phyloP scores from a whole-genome alignment of 192 early-diverging fungal genomes.

The Backusella liffmaniae region DNA sequence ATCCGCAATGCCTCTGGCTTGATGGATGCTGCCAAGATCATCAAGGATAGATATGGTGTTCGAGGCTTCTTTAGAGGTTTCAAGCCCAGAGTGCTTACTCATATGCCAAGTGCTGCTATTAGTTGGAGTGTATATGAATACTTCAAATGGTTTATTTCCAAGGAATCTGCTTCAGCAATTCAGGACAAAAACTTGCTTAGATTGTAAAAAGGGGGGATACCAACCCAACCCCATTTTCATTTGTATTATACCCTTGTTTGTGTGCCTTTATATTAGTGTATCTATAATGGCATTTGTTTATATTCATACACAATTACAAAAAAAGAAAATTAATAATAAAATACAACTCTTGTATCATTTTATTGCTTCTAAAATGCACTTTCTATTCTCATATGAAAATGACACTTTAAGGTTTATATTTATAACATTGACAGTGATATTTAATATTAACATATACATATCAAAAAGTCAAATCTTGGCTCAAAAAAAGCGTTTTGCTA shows the following conservation, averaged over 20 bases:
- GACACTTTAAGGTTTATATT: too few relatives aligned
- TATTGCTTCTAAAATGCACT: background rate
- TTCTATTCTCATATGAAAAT: too few relatives aligned
- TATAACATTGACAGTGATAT: background rate
- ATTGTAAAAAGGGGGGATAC: background rate
- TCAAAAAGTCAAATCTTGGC: too few relatives aligned
- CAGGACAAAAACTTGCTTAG: constrained; percentile 8
- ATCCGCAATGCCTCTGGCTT: constrained; percentile 75
- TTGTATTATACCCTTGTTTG: background rate
- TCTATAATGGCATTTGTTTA: background rate
- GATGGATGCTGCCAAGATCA: constrained; percentile 66
- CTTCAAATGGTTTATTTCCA: constrained; percentile 62
- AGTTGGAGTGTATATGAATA: constrained; percentile 93
- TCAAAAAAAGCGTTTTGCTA: background rate
- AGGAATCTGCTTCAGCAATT: background rate
- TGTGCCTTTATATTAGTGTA: background rate
- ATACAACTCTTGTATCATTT: background rate
- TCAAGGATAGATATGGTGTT: constrained; percentile 72
- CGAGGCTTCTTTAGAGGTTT: constrained; percentile 76
- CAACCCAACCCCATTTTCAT: background rate
- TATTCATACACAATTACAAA: background rate
- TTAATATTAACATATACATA: background rate
- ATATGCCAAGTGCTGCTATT: constrained; percentile 92
- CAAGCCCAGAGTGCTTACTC: constrained; percentile 78
- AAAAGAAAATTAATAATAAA: background rate